Conservation (phyloP, 176 grass and related monocot genomes). For the Pontederia paniculata region DNA sequence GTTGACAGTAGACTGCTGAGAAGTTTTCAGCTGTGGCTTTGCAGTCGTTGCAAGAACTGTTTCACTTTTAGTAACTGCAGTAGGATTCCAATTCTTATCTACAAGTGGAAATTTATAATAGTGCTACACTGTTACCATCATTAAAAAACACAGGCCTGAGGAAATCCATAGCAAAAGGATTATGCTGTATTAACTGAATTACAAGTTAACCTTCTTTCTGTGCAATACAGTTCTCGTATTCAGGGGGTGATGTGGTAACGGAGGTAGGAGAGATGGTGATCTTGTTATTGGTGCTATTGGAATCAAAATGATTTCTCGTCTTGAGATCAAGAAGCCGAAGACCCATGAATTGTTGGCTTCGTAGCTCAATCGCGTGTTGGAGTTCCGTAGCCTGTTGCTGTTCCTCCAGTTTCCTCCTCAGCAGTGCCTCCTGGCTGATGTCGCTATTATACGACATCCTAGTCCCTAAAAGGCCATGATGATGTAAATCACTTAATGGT, state of each 20-base stretch:
- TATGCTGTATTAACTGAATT: too few species aligned
- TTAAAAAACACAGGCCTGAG: too few species aligned
- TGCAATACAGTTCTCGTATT: too few species aligned
- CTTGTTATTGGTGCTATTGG: constrained; percentile 1
- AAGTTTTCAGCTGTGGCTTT: constrained; percentile 14
- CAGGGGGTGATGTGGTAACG: neutral
- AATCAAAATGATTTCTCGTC: constrained; percentile 19
- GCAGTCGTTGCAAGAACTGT: neutral
- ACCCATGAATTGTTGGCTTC: constrained; percentile 40
- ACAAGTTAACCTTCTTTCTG: too few species aligned
- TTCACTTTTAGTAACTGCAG: neutral
- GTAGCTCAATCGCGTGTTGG: constrained; percentile 56
- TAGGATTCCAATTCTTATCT: constrained; percentile 36
- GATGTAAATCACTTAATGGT: too few species aligned
- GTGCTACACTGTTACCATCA: too few species aligned
- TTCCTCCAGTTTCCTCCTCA: constrained; percentile 63
- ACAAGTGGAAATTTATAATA: constrained; percentile 19
- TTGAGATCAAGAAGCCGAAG: constrained; percentile 47
- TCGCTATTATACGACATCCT: constrained; percentile 33
- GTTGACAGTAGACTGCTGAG: constrained; percentile 39
- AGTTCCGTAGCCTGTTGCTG: constrained; percentile 52
- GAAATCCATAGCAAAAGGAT: too few species aligned
- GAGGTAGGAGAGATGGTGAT: constrained; percentile 2
- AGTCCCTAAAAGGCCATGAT: constrained; percentile 13
- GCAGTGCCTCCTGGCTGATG: constrained; percentile 34